phyloP scores from a whole-genome alignment of 106 monocot genomes.

The Agapanthus africanus region DNA sequence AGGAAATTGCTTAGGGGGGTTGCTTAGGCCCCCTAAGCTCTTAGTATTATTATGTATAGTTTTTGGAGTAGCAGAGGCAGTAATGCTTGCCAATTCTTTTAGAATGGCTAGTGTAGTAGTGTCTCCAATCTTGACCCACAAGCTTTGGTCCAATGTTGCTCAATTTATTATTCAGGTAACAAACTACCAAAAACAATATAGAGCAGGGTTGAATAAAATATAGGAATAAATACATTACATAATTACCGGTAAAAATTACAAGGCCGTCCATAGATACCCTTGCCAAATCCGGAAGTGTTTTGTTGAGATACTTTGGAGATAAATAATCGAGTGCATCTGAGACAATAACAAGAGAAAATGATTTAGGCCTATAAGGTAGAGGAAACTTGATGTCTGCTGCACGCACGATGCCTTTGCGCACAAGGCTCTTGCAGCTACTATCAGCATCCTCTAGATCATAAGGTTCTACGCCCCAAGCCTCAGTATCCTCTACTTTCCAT shows the following conservation, averaged over 20 bases:
- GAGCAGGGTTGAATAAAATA: neutral
- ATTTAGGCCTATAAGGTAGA: slow-evolving; percentile 36
- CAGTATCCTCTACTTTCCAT: slow-evolving; percentile 46
- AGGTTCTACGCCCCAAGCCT: slow-evolving; percentile 66
- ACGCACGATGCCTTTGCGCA: slow-evolving; percentile 62
- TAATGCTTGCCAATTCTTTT: neutral
- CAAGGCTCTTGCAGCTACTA: slow-evolving; percentile 49
- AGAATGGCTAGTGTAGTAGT: neutral
- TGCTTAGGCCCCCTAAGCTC: too few relatives aligned
- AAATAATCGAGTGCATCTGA: slow-evolving; percentile 52
- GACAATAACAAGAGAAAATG: slow-evolving; percentile 42
- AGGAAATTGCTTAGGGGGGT: too few relatives aligned
- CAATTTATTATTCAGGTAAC: neutral
- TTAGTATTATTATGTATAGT: neutral
- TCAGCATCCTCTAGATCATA: slow-evolving; percentile 72
- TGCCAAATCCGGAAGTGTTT: slow-evolving; percentile 45
- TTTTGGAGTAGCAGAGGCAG: neutral
- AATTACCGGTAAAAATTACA: slow-evolving; percentile 36
- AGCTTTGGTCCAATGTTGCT: too few relatives aligned
- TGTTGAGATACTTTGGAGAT: slow-evolving; percentile 45
- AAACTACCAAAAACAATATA: neutral
- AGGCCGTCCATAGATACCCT: slow-evolving; percentile 40
- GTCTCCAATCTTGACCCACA: neutral
- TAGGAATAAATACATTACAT: neutral
- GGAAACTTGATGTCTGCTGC: slow-evolving; percentile 57